phyloP scores from a whole-genome alignment of 768 basidiomycete genomes.

The Dentipellis fragilis region DNA sequence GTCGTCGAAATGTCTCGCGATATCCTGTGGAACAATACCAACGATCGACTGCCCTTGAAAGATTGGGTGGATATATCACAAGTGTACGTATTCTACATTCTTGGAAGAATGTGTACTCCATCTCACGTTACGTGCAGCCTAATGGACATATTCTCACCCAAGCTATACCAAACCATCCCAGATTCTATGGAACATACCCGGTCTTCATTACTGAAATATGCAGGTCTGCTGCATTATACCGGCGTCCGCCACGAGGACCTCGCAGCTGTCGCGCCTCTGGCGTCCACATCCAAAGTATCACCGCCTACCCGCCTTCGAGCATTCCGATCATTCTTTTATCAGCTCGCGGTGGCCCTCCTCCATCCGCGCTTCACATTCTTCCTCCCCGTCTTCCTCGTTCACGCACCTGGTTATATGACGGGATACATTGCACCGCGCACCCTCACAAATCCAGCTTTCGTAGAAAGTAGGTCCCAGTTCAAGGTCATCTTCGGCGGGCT shows the following conservation, averaged over 20 bases:
- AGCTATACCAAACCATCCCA: slow-evolving; percentile 48
- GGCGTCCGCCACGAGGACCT: slow-evolving; percentile 76
- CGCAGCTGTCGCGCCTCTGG: slow-evolving; percentile 71
- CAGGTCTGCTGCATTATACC: slow-evolving; percentile 73
- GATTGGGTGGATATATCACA: slow-evolving; percentile 80
- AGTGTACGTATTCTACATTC: slow-evolving; percentile 48
- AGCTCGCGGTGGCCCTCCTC: slow-evolving; percentile 66
- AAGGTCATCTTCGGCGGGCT: slow-evolving; percentile 72
- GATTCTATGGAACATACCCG: slow-evolving; percentile 32
- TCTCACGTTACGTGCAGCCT: slow-evolving; percentile 49
- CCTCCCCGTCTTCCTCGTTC: slow-evolving; percentile 85
- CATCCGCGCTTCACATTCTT: slow-evolving; percentile 39
- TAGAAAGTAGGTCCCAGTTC: slow-evolving; percentile 89
- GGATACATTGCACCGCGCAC: slow-evolving; percentile 65
- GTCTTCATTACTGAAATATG: slow-evolving; percentile 61
- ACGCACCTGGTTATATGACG: slow-evolving; percentile 77
- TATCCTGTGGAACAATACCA: slow-evolving; percentile 70
- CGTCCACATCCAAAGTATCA: slow-evolving; percentile 35
- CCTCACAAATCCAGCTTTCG: slow-evolving; percentile 60
- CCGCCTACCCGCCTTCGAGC: slow-evolving; percentile 56
- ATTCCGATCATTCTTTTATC: slow-evolving; percentile 35
- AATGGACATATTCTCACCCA: slow-evolving; percentile 59
- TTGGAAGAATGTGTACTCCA: neutral
- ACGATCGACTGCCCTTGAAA: slow-evolving; percentile 62
- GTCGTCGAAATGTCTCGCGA: slow-evolving; percentile 86